Base-by-base conservation (phyloP, 139 green algal species). In the Closterium sp. region DNA sequence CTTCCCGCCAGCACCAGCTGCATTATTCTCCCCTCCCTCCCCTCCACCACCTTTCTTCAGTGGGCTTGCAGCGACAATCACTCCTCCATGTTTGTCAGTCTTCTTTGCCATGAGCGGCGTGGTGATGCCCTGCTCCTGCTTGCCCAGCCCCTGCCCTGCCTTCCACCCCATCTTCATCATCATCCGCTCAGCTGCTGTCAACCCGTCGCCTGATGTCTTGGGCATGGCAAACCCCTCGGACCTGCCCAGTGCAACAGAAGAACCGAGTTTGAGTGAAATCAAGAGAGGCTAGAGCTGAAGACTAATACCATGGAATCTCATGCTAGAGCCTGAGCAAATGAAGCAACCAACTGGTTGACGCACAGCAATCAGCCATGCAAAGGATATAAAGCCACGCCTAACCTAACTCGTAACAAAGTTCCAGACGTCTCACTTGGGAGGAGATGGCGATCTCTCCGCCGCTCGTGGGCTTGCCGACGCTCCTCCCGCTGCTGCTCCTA, bases 111-210 rank as follows among this genome's bases (percentile, higher is more conserved):
- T 93, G 33, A 99, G 95, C 0, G 98, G 97, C 6, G 97, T 96
- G 34, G 94, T 94, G 31, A 99, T 99, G 88, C 98, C 98, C 93
- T 99, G 95, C 64, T 93, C 92, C 66, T 93, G 90, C 88, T 95
- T 96, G 3, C 97, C 97, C 89, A 97, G 93, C 1, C 96, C 96
- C 91, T 97, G 93, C 76, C 97, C 97, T 89, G 98, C 97, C 33
- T 96, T 96, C 98, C 98, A 99, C 3, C 98, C 98, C 97, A 99
- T 99, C 94, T 98, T 99, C 93, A 97, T 93, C 95, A 99, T 96
- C 95, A 99, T 96, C 38, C 95, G 96, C 95, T 98, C 94, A 19
- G 97, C 96, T 34, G 96, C 92, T 0, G 89, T 93, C 96, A 97
- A 31, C 86, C 35, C 86, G 38, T 31, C 86, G 33, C 33, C 33